phyloP scores from a whole-genome alignment of 1,139 yeast genomes.

The Kodamaea anthophila region DNA sequence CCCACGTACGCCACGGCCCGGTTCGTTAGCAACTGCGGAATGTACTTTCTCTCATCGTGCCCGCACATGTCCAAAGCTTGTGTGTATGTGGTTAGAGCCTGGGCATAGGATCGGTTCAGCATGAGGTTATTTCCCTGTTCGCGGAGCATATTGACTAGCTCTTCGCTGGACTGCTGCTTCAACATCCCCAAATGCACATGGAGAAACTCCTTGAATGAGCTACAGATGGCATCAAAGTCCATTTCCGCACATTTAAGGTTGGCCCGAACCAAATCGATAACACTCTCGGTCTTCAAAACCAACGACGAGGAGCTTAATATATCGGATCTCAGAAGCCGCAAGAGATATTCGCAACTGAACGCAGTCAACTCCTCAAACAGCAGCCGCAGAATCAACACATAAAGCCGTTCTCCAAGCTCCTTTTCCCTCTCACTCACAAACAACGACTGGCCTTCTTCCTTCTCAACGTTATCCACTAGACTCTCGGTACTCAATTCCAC shows the following conservation, averaged over 20 bases:
- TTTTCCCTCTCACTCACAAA: constrained; percentile 3
- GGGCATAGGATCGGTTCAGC: constrained; percentile 34
- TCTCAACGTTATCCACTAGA: constrained; percentile 10
- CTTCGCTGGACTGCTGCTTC: constrained; percentile 3
- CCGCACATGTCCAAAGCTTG: constrained; percentile 26
- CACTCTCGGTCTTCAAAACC: constrained; percentile 6
- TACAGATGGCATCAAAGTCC: background rate
- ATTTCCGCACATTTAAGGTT: no score
- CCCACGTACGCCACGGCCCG: constrained; percentile 42
- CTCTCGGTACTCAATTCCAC: constrained; percentile 9
- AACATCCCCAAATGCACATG: constrained; percentile 4
- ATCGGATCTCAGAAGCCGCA: no score
- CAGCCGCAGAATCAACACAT: no score
- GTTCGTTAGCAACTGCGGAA: constrained; percentile 35
- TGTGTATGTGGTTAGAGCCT: constrained; percentile 37
- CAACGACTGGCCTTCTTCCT: constrained; percentile 2
- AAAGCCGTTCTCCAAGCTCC: constrained; percentile 14
- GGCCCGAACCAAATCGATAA: no score
- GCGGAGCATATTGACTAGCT: constrained; percentile 14
- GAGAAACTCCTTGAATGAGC: constrained; percentile 3
- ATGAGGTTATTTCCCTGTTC: constrained; percentile 41
- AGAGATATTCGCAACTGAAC: constrained; percentile 3
- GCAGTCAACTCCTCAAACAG: constrained; percentile 1
- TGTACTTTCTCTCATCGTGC: constrained; percentile 9
- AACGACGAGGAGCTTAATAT: constrained; percentile 5